Conservation (phyloP, 306 rosid genomes). For the Quercus bicolor region DNA sequence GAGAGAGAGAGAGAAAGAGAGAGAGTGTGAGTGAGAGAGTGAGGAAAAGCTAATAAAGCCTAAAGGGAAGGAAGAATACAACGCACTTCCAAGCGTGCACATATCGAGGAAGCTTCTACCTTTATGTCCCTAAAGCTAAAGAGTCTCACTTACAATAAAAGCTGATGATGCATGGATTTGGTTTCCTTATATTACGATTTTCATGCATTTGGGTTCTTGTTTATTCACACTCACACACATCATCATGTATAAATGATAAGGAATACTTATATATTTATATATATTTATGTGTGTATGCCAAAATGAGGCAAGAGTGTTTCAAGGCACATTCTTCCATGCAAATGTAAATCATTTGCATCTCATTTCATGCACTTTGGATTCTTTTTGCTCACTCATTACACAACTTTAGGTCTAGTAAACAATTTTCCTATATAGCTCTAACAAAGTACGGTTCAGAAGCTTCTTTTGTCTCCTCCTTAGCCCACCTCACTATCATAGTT, state of each 20-base stretch:
- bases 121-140: conserved; percentile 56
- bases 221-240: not conserved
- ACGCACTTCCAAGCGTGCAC: conserved; percentile 95
- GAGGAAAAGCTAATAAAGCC: conserved; percentile 73
- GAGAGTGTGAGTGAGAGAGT: conserved; percentile 5
- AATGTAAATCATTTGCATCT: conserved; percentile 37
- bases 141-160: conserved; percentile 43
- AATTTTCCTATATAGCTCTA: conserved; percentile 19
- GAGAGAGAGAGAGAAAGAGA: conserved; percentile 28
- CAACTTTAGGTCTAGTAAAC: conserved; percentile 38
- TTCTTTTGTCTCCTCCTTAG: conserved; percentile 53
- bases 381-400: conserved; percentile 22
- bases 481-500: not conserved
- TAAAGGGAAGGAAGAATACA: conserved; percentile 92
- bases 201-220: conserved; percentile 12
- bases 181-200: conserved; percentile 5
- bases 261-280: conserved; percentile 2
- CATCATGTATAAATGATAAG: conserved; percentile 9
- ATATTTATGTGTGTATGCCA: not conserved
- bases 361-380: conserved; percentile 39
- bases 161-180: conserved; percentile 45
- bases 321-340: conserved; percentile 58
- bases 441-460: conserved; percentile 53
- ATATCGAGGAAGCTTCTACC: conserved; percentile 98
- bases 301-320: conserved; percentile 16